Conservation (phyloP, 129 eudicot species). For the Rutidosis leptorrhynchoides region DNA sequence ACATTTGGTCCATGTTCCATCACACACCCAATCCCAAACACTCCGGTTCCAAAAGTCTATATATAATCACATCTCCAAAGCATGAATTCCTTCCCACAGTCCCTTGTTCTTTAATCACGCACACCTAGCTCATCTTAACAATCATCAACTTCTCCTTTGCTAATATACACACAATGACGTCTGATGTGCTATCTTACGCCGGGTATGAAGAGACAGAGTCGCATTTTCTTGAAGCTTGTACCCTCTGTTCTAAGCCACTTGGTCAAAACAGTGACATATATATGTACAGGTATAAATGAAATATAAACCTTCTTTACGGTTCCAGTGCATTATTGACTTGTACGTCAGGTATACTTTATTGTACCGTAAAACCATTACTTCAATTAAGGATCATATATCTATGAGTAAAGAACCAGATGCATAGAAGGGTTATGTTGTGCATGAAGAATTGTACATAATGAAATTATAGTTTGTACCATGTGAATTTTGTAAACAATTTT, state of each 20-base stretch:
- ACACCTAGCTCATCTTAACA: constrained; percentile 36
- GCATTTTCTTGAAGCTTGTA: constrained; percentile 80
- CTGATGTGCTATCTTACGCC: constrained; percentile 41
- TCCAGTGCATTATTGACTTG: constrained; percentile 26
- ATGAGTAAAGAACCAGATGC: constrained; percentile 5
- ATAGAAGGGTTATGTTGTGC: constrained; percentile 9
- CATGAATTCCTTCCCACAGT: constrained; percentile 34
- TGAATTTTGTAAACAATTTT: neutral
- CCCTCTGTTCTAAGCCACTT: constrained; percentile 62
- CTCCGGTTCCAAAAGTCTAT: constrained; percentile 28
- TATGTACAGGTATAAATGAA: constrained; percentile 65
- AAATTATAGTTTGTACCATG: constrained; percentile 1
- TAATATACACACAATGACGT: constrained; percentile 34
- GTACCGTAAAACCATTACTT: neutral
- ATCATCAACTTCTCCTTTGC: neutral
- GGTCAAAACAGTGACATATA: constrained; percentile 71
- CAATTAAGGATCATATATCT: neutral
- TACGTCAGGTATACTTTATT: constrained; percentile 11
- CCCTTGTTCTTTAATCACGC: constrained; percentile 28
- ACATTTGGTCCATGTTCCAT: constrained; percentile 12
- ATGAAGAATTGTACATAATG: neutral
- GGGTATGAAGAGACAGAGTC: constrained; percentile 63
- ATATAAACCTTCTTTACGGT: neutral
- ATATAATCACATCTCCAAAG: constrained; percentile 26
- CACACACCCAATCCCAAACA: constrained; percentile 23